Evolutionary conservation across 768 basidiomycete species (phyloP), one percentile per base, ranked within the genome.

Genomic region (Russula sp.): DNA sequence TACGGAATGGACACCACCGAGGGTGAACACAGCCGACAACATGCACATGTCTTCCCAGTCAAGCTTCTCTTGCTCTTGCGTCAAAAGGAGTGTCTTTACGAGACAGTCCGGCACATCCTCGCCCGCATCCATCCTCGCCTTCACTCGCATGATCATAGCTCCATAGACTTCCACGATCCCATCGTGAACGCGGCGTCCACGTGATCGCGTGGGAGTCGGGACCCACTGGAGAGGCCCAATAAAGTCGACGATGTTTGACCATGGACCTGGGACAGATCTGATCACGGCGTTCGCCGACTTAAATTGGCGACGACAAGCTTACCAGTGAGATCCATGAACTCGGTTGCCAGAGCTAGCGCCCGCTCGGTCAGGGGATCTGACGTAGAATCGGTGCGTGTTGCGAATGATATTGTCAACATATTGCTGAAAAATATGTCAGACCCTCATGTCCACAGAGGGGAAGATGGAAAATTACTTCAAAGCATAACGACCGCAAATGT

Each of bases 211-310:
- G 22, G 63, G 63, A 37, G 72, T 77, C 1, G 78, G 79, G 1
- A 81, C 51, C 44, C 68, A 68, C 47, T 80, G 80, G 22, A 81
- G 75, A 10, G 76, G 61, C 14, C 75, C 73, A 2, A 81, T 59
- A 57, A 80, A 82, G 67, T 82, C 81, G 34, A 76, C 74, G 14
- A 76, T 53, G 62, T 81, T 81, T 1, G 79, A 78, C 31, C 76
- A 71, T 0, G 80, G 78, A 14, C 79, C 79, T 68, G 52, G 48
- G 40, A 44, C 10, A 27, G 9, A 35, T 40, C 1, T 22, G 10
- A 42, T 58, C 20, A 54, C 32, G 40, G 6, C 2, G 35, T 7
- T 11, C 8, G 31, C 37, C 7, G 1, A 27, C 7, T 14, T n/a
- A 53, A 55, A 7, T 27, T 4, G 18, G 27, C 1, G 39, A 47